phyloP scores from a whole-genome alignment of 2,329 filamentous ascomycete species.

The Blastomyces parvus region DNA sequence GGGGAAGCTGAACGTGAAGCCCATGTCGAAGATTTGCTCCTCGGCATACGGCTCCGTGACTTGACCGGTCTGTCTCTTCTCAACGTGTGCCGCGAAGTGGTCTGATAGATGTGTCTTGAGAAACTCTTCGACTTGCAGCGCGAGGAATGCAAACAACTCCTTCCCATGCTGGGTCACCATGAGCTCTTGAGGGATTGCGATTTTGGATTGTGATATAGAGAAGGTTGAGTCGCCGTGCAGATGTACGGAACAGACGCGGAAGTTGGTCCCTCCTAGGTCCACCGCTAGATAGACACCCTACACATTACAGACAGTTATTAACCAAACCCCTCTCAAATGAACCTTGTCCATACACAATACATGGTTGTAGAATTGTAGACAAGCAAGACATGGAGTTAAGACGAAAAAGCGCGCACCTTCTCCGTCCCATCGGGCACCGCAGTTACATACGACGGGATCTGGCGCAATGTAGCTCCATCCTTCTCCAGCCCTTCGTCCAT shows the following conservation, averaged over 20 bases:
- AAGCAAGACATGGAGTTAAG: neutral
- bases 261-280: slow-evolving; percentile 96
- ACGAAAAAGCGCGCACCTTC: slow-evolving; percentile 52
- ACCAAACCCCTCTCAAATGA: neutral
- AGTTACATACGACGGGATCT: slow-evolving; percentile 96
- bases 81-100: slow-evolving; percentile 64
- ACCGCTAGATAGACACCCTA: slow-evolving; percentile 93
- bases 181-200: slow-evolving; percentile 76
- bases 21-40: slow-evolving; percentile 78
- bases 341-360: neutral
- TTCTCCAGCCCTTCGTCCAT: slow-evolving; percentile 77
- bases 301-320: neutral
- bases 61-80: slow-evolving; percentile 53
- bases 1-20: slow-evolving; percentile 98
- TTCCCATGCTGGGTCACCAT: slow-evolving; percentile 82
- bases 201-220: slow-evolving; percentile 84
- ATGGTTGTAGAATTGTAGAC: neutral
- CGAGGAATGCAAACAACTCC: slow-evolving; percentile 85
- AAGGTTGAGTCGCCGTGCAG: slow-evolving; percentile 93
- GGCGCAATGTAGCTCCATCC: slow-evolving; percentile 73
- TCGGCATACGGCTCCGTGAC: slow-evolving; percentile 53
- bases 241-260: slow-evolving; percentile 90
- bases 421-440: slow-evolving; percentile 94
- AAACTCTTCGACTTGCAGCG: slow-evolving; percentile 84
- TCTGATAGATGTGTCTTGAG: slow-evolving; percentile 79